Percentiles rank a stretch among this genome's conserved stretches.
phyloP scores from a whole-genome alignment of 2,329 filamentous ascomycete genomes.

The Botrytis medusae region DNA sequence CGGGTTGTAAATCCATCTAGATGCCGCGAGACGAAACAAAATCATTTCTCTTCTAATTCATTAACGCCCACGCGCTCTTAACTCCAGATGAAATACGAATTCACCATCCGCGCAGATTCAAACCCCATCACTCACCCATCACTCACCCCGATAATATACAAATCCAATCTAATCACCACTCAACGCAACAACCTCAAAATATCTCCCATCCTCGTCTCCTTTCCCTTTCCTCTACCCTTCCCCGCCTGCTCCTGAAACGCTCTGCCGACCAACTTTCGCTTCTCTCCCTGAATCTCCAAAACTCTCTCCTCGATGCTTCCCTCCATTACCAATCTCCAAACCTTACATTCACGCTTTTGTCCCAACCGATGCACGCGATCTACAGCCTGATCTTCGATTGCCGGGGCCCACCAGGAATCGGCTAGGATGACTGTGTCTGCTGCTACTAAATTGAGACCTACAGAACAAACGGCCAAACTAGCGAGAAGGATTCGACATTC shows the following conservation, averaged over 20 bases:
- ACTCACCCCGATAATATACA: not conserved
- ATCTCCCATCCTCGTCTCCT: constrained; percentile 55
- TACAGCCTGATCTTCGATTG: constrained; percentile 88
- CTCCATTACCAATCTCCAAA: constrained; percentile 81
- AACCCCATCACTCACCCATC: not conserved
- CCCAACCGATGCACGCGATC: constrained; percentile 85
- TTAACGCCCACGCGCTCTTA: not conserved
- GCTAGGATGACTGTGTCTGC: constrained; percentile 82
- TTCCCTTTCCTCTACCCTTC: constrained; percentile 51
- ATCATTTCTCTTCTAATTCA: not conserved
- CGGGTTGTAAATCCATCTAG: not conserved
- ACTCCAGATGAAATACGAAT: not conserved
- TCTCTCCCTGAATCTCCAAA: constrained; percentile 73
- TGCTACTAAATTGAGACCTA: constrained; percentile 81
- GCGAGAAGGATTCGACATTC: constrained; percentile 75
- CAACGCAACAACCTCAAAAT: constrained; percentile 46
- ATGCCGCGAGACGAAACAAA: not conserved
- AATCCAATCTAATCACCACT: not conserved
- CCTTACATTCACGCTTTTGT: constrained; percentile 74
- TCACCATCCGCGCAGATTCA: not conserved
- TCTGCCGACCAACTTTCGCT: constrained; percentile 73
- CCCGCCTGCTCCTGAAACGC: constrained; percentile 74
- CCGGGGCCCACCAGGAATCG: constrained; percentile 90
- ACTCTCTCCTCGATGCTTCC: constrained; percentile 79
- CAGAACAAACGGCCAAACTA: constrained; percentile 76